Percentiles rank a stretch among this genome's conserved stretches.
phyloP scores from a whole-genome alignment of 1,284 basidiomycete species.

The Thecaphora frezii region DNA sequence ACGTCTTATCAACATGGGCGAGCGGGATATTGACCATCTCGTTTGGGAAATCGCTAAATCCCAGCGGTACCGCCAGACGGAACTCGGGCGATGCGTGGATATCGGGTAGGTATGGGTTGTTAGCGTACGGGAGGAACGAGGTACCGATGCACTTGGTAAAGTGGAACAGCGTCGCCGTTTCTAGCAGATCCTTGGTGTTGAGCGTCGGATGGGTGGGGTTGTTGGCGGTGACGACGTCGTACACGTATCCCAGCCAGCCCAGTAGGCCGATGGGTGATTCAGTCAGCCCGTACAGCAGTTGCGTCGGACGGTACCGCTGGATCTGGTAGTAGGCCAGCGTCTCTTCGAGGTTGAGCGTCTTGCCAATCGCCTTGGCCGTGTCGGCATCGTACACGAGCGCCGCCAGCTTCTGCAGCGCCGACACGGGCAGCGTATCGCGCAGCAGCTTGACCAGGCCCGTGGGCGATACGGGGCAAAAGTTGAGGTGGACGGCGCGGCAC shows the following conservation, averaged over 20 bases:
- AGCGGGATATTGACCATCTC: constrained; percentile 40
- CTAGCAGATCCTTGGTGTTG: constrained; percentile 29
- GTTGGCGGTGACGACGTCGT: constrained; percentile 18
- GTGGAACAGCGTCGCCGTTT: constrained; percentile 33
- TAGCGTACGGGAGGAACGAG: constrained; percentile 43
- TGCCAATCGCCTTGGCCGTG: constrained; percentile 19
- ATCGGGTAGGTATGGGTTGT: constrained; percentile 35
- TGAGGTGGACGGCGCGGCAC: constrained; percentile 47
- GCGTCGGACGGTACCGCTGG: constrained; percentile 27
- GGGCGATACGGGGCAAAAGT: constrained; percentile 45
- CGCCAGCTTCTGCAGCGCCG: constrained; percentile 24
- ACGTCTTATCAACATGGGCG: constrained; percentile 27
- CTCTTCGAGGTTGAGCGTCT: constrained; percentile 25
- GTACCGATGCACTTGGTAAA: constrained; percentile 41
- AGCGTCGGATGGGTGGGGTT: constrained; percentile 18
- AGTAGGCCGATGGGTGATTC: constrained; percentile 45
- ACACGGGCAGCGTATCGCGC: constrained; percentile 17
- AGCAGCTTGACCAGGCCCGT: constrained; percentile 30
- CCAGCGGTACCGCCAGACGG: constrained; percentile 31
- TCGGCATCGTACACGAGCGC: constrained; percentile 31
- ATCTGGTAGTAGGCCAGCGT: constrained; percentile 43
- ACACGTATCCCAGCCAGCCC: constrained; percentile 42
- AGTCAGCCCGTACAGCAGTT: constrained; percentile 34
- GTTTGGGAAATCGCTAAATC: constrained; percentile 41
- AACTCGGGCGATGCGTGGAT: constrained; percentile 22